phyloP scores from a whole-genome alignment of 2,329 filamentous ascomycete genomes.

The Stachybotrys chartarum region DNA sequence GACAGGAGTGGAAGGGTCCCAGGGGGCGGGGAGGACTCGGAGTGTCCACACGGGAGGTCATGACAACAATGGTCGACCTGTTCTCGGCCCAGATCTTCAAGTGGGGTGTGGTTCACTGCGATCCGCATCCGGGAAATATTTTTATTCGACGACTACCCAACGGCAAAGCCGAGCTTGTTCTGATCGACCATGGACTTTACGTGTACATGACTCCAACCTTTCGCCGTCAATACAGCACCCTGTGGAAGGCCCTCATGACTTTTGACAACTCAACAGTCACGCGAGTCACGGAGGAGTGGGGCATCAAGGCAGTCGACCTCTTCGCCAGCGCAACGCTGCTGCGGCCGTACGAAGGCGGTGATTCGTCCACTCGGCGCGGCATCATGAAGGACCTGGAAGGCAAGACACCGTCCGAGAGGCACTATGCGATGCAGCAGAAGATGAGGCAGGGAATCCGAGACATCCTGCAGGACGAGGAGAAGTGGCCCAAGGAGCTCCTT shows the following conservation, averaged over 20 bases:
- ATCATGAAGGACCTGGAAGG: constrained; percentile 59
- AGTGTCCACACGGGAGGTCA: constrained; percentile 74
- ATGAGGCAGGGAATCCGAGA: constrained; percentile 63
- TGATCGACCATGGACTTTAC: constrained; percentile 96
- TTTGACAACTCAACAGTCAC: constrained; percentile 81
- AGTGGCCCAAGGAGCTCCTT: constrained; percentile 84
- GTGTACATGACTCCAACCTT: constrained; percentile 82
- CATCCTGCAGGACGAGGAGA: constrained; percentile 76
- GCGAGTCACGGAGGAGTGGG: constrained; percentile 72
- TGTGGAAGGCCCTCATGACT: constrained; percentile 92
- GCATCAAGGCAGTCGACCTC: constrained; percentile 79
- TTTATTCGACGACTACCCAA: constrained; percentile 81
- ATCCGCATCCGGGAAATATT: constrained; percentile 95
- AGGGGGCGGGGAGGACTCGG: constrained; percentile 75
- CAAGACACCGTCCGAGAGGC: constrained; percentile 60
- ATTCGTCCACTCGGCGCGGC: constrained; percentile 55
- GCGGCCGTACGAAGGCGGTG: constrained; percentile 83
- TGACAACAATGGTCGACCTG: constrained; percentile 93
- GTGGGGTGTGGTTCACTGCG: constrained; percentile 92
- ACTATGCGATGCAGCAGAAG: constrained; percentile 82
- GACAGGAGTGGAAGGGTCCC: constrained; percentile 68
- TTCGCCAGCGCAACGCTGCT: constrained; percentile 88
- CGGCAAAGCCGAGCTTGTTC: constrained; percentile 81
- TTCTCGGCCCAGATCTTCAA: constrained; percentile 98
- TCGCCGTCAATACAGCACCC: constrained; percentile 75